Conservation (phyloP, 2,329 filamentous ascomycete genomes). For the Emergomyces pasteurianus region DNA sequence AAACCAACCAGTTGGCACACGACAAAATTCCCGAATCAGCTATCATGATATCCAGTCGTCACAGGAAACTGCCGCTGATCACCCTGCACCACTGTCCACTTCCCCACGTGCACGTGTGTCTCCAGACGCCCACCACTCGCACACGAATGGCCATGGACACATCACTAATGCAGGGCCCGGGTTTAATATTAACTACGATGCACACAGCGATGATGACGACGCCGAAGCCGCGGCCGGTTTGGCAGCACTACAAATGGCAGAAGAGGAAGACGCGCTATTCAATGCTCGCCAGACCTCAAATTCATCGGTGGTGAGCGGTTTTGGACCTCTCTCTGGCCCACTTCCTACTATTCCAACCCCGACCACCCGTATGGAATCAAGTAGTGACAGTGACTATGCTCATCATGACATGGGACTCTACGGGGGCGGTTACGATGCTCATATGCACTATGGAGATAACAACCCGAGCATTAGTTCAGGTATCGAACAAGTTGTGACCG, state of each 20-base stretch:
- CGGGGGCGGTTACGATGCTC: conserved; percentile 57
- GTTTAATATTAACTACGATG: conserved; percentile 35
- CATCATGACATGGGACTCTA: conserved; percentile 62
- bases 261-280: conserved; percentile 57
- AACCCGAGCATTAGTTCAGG: background rate
- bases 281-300: conserved; percentile 48
- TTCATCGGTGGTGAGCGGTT: conserved; percentile 38
- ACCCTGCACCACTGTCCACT: conserved; percentile 18
- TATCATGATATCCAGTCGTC: conserved; percentile 13
- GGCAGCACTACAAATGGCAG: conserved; percentile 71
- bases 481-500: conserved; percentile 3
- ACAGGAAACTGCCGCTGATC: conserved; percentile 9
- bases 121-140: conserved; percentile 33
- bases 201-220: conserved; percentile 65
- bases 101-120: conserved; percentile 20
- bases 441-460: conserved; percentile 45
- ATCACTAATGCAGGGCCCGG: conserved; percentile 33
- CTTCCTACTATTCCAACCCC: conserved; percentile 11
- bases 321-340: conserved; percentile 29
- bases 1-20: conserved; percentile 15
- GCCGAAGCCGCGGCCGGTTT: conserved; percentile 76
- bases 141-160: conserved; percentile 39
- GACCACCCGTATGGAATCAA: conserved; percentile 19
- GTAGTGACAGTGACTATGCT: conserved; percentile 62
- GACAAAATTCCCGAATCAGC: conserved; percentile 18